Percentiles rank a stretch among this genome's conserved stretches.
phyloP scores from a whole-genome alignment of 495 filamentous ascomycete genomes.

The Hyaloscypha variabilis region DNA sequence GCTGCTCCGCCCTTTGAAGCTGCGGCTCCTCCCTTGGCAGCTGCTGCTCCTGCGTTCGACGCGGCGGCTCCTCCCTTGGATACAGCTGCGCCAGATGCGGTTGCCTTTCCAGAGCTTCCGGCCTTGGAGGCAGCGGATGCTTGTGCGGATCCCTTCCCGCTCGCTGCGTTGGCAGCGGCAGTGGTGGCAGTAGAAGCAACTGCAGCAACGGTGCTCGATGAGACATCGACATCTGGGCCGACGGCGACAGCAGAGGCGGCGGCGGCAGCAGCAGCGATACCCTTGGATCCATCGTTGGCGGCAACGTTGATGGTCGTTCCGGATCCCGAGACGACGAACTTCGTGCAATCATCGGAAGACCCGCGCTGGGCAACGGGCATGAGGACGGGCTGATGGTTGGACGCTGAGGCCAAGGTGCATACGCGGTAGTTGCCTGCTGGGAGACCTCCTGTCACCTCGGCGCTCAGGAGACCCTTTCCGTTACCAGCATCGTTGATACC shows the following conservation, averaged over 20 bases:
- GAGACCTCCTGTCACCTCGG: constrained; percentile 62
- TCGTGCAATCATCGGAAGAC: constrained; percentile 71
- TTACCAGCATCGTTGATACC: constrained; percentile 75
- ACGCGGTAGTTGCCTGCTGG: constrained; percentile 61
- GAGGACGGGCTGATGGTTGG: constrained; percentile 75
- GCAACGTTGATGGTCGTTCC: constrained; percentile 30
- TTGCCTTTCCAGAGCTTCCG: neutral
- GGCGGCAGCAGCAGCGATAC: constrained; percentile 25
- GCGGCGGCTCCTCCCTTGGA: constrained; percentile 4
- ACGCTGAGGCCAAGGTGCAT: constrained; percentile 69
- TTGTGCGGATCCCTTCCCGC: constrained; percentile 1
- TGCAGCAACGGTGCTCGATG: constrained; percentile 5
- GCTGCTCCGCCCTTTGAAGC: neutral
- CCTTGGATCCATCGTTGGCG: constrained; percentile 28
- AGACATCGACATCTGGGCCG: constrained; percentile 19
- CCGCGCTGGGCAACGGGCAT: constrained; percentile 80
- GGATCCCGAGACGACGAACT: constrained; percentile 46
- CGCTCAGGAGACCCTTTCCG: constrained; percentile 58
- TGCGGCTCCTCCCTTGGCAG: neutral
- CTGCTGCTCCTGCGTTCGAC: too few relatives aligned
- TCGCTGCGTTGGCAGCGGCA: neutral
- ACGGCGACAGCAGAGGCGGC: constrained; percentile 24
- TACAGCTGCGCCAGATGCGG: neutral
- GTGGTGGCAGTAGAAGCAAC: constrained; percentile 9
- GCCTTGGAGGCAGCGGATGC: constrained; percentile 4